Evolutionary conservation across 1,284 basidiomycete genomes (phyloP), one percentile per base, ranked within the genome.

Genomic region (Trichosporon coremiiforme): DNA sequence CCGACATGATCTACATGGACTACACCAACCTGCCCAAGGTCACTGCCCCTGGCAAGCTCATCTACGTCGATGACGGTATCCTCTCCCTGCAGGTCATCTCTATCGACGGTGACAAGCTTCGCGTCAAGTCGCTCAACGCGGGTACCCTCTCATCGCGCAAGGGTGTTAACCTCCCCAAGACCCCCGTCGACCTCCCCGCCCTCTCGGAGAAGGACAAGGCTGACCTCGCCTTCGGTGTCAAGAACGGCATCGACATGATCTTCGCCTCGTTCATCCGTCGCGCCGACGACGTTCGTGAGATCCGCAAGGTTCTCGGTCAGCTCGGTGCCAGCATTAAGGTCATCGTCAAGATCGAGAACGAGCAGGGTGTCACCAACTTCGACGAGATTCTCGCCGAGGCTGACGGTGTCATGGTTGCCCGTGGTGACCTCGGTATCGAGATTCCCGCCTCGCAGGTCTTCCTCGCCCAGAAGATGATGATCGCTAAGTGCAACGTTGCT

Each of bases 381-480:
- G 95, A 98, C 84, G 95, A 98, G 85, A 98, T 98, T 80, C 84
- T 98, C 78, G 89, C 87, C 77, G 95, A 92, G 84, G 89, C 91
- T 38, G 95, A 98, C 81, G 95, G 95, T 86, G 95, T 98, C 79
- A 98, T 98, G 95, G 95, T 98, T 72, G 95, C 95, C 74, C 93
- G 95, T 86, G 95, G 95, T 85, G 95, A 98, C 83, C 88, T 98
- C 68, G 95, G 95, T 85, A 98, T 98, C 78, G 95, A 98, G 86
- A 98, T 98, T 77, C 97, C 97, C 31, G 95, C 95, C 62, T 93
- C 91, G 79, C 95, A 98, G 82, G 95, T 98, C 65, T 98, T 98
- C 87, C 87, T 97, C 80, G 95, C 95, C 25, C 95, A 98, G 84
- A 98, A 98, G 87, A 98, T 98, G 95, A 98, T 98, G 94, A 98